These are phyloP conservation scores for Hamamelis virginiana DNA, from an alignment of 164 flowering plant genomes.

Conservation along the genomic window DNA sequence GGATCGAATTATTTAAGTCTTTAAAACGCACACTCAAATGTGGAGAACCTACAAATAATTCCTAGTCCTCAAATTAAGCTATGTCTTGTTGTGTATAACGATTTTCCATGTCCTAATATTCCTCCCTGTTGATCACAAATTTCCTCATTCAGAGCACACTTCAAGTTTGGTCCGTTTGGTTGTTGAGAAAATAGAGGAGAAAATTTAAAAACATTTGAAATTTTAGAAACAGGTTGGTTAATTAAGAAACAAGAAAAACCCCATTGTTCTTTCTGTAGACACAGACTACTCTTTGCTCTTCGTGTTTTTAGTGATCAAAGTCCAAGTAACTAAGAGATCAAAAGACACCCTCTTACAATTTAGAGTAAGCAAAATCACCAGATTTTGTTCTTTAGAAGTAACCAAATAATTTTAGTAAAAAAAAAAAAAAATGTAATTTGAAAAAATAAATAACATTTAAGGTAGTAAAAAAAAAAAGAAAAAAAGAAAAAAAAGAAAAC, in stretches of 20 bases:
- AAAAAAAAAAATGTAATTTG: neutral
- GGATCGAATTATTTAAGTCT: too few relatives aligned
- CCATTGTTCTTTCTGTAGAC: neutral
- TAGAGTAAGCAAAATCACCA: neutral
- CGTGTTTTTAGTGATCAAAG: neutral
- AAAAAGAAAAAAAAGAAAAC: neutral
- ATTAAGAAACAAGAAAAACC: too few relatives aligned
- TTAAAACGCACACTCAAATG: too few relatives aligned
- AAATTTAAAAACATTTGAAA: neutral
- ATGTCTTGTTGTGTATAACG: too few relatives aligned
- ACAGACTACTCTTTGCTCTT: constrained; percentile 3
- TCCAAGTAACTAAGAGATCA: neutral
- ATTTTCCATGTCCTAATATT: too few relatives aligned
- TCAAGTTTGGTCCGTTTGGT: too few relatives aligned
- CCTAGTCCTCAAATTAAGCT: too few relatives aligned
- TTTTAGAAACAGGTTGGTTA: neutral
- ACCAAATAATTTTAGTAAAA: constrained; percentile 10
- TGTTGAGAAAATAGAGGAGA: neutral
- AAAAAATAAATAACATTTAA: constrained; percentile 8
- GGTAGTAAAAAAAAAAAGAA: too few relatives aligned
- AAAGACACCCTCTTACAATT: neutral
- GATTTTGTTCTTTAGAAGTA: constrained; percentile 7
- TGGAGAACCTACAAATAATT: too few relatives aligned
- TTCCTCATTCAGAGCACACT: too few relatives aligned
- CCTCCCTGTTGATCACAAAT: too few relatives aligned